Evolutionary conservation across 768 basidiomycete species (phyloP).

Genomic region (Psilocybe cyanescens): DNA sequence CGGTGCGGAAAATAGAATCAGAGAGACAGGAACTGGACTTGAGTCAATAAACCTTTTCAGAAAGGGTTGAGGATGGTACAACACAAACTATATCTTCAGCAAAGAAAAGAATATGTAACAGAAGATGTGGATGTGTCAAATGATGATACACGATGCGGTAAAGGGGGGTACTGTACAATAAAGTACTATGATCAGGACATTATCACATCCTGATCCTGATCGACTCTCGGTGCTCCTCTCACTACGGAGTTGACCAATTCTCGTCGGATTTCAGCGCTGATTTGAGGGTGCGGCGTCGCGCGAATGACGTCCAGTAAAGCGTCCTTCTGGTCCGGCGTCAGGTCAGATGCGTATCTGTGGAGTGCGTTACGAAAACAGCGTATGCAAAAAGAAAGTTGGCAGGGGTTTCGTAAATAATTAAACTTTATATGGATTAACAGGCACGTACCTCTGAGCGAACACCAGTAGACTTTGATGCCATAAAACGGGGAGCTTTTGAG

Average conservation of each 20-base stretch:
- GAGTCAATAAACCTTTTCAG: background rate
- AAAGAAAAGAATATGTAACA: background rate
- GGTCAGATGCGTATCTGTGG: slow-evolving; percentile 85
- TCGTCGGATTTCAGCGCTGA: slow-evolving; percentile 86
- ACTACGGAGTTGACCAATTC: slow-evolving; percentile 88
- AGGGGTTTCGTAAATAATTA: background rate
- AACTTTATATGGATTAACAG: background rate
- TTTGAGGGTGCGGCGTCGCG: slow-evolving; percentile 84
- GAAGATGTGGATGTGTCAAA: background rate
- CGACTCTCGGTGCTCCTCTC: slow-evolving; percentile 77
- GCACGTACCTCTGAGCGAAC: slow-evolving; percentile 82
- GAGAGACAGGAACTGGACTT: background rate
- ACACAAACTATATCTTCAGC: background rate
- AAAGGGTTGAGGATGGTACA: background rate
- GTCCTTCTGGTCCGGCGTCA: slow-evolving; percentile 97
- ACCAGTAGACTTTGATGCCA: slow-evolving; percentile 98
- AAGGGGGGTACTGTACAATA: background rate
- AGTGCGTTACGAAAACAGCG: background rate
- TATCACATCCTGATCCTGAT: slow-evolving; percentile 65
- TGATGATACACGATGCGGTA: background rate
- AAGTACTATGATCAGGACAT: slow-evolving; percentile 50
- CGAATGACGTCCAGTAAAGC: slow-evolving; percentile 93
- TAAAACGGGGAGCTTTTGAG: slow-evolving; percentile 88
- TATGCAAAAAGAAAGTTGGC: background rate
- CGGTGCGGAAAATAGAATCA: background rate